Evolutionary conservation across 495 filamentous ascomycete genomes (phyloP), one percentile per base, ranked within the genome.

Genomic region (Pseudomonodictys pantanalensis): DNA sequence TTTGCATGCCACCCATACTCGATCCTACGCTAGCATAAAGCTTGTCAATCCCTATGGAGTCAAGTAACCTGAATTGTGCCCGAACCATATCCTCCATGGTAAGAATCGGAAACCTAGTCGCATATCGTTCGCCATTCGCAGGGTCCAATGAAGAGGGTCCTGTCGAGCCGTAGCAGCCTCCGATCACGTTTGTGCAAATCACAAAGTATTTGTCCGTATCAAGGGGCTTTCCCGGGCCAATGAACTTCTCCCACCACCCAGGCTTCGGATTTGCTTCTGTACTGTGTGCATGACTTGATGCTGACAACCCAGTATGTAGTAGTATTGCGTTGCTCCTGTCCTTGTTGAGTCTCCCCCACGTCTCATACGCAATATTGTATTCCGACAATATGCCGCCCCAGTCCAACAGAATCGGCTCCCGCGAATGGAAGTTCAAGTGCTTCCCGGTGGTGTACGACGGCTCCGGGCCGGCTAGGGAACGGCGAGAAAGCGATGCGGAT

Each of bases 241-340:
- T 97, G 72, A 99, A 99, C 71, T 89, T 95, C 76, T 99, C 95
- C 93, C 93, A 99, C 93, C 93, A 99, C 0, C 93, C 93, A 0
- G 89, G 85, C 71, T 95, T 88, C 0, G 88, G 82, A 71, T 97
- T 99, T 12, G 75, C 78, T 32, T 78, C 76, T 22, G 92, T 97
- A 41, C 91, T 96, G 62, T 92, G 91, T 1, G 93, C 93, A 73
- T 99, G 93, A 51, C 91, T 96, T 9, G 91, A 96, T 12, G 93
- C 93, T 2, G 91, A 96, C 2, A 99, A 82, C 12, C 93, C 93
- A 0, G 93, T 99, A 70, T 97, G 90, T 0, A 99, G 76, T 3
- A 99, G 81, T 60, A 99, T 91, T 7, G 85, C 90, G 72, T 99
- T 99, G 64, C 86, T 91, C 69, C 81, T 87, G 70, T 89, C 84